Base-by-base conservation (phyloP, 2,329 filamentous ascomycete species). In the Nigrospora osmanthi region DNA sequence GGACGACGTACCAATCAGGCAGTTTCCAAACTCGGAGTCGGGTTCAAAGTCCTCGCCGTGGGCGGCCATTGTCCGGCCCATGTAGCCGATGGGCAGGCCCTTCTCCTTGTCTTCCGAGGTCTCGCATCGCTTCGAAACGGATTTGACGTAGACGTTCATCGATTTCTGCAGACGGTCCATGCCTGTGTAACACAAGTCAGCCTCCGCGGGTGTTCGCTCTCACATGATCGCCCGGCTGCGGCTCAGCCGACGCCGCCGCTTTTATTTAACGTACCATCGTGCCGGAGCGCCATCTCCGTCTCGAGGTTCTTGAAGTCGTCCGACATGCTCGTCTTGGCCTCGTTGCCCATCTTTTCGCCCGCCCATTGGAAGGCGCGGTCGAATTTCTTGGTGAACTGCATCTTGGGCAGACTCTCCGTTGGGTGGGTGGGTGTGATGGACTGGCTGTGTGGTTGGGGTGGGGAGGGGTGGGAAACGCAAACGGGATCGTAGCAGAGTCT, bases 331-430 rank as follows among this genome's bases (percentile, higher is more conserved):
- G 91, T 96, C 70, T 89, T 93, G 68, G 83, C 78, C 68, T 96
- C 90, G 53, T 80, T 81, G 57, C 91, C 91, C 87, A 97, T 95
- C 69, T 90, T 88, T 71, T 97, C 91, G 55, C 89, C 89, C 34
- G 90, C 89, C 91, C 91, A 97, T 84, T 97, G 91, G 73, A 91
- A 94, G 73, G 95, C 84, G 61, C 91, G 85, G 69, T 90, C 91
- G 63, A 97, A 81, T 65, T 94, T 95, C 75, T 95, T 95, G 68
- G 72, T 75, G 58, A 80, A 71, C 56, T 73, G 69, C 76, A 79
- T 80, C 16, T 44, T 66, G 53, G 30, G 23, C 23, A 28, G 23
- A 10, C 7, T 17, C 23, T 38, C 36, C 15, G 23, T 6, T 10
- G 23, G 23, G 23, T 28, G 23, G 4, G 23, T 28, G 23, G 6